Evolutionary conservation across 345 rosid genomes (phyloP).

Genomic region (Brassica nigra): DNA sequence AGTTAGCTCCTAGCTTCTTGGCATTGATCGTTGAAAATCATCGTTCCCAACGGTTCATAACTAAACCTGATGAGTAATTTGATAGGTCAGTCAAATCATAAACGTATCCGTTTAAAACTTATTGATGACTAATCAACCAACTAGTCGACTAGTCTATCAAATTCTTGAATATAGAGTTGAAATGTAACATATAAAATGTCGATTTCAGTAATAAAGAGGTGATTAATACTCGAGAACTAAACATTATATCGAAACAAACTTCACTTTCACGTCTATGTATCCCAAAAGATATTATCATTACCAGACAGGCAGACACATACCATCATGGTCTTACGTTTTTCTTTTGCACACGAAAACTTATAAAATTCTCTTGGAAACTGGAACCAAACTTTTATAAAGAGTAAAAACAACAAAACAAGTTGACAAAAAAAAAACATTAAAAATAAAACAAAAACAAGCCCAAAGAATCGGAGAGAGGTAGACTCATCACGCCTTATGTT

Average conservation of each 20-base stretch:
- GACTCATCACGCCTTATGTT: slow-evolving; percentile 13
- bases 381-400: slow-evolving; percentile 18
- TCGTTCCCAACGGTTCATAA: neutral
- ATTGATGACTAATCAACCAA: neutral
- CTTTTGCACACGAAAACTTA: neutral
- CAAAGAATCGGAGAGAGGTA: slow-evolving; percentile 20
- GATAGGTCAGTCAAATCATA: neutral
- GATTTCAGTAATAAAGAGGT: neutral
- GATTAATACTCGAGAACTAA: slow-evolving; percentile 10
- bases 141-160: neutral
- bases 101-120: neutral
- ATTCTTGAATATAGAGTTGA: neutral
- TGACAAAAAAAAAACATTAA: neutral
- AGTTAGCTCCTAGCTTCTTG: neutral
- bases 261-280: slow-evolving; percentile 20
- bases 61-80: neutral
- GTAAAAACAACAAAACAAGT: neutral
- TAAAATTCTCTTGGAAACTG: neutral
- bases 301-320: slow-evolving; percentile 28
- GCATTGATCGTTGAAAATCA: neutral
- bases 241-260: slow-evolving; percentile 23
- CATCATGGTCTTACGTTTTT: slow-evolving; percentile 12
- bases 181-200: neutral
- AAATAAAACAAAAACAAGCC: neutral
- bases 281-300: slow-evolving; percentile 32